These are phyloP conservation scores for Solanum stenotomum DNA, from an alignment of 257 asterid genomes.

Conservation along the genomic window DNA sequence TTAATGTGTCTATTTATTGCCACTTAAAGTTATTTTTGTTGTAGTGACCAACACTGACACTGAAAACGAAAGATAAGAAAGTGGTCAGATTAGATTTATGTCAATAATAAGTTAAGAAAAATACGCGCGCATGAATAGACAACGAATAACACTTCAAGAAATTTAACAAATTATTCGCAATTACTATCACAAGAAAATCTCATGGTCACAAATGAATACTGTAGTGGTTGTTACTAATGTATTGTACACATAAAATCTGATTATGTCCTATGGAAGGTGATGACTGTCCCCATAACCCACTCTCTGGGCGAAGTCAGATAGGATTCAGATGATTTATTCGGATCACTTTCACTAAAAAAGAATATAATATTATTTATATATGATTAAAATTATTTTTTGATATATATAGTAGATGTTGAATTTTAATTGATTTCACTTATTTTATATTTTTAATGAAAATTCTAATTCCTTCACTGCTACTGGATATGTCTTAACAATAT, in stretches of 20 bases:
- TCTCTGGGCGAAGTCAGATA: not conserved
- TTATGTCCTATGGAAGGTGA: not conserved
- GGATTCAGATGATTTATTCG: not conserved
- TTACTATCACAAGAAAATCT: not conserved
- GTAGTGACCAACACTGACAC: too few species aligned
- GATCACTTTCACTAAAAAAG: too few species aligned
- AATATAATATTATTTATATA: not conserved
- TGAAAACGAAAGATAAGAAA: not conserved
- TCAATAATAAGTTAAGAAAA: not conserved
- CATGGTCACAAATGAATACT: not conserved
- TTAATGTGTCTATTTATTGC: too few species aligned
- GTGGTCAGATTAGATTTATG: not conserved
- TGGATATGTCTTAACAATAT: too few species aligned
- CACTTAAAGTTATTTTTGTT: too few species aligned
- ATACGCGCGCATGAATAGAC: not conserved
- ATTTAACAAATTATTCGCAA: not conserved
- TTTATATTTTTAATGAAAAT: not conserved
- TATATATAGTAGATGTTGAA: not conserved
- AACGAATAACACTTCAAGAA: not conserved
- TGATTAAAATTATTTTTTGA: not conserved
- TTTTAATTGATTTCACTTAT: rapidly evolving
- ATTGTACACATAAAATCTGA: not conserved
- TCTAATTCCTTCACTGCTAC: rapidly evolving
- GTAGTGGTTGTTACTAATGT: not conserved
- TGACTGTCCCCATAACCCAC: not conserved